Evolutionary conservation across 2,329 filamentous ascomycete species (phyloP).

Genomic region (Pleomassaria siparia): DNA sequence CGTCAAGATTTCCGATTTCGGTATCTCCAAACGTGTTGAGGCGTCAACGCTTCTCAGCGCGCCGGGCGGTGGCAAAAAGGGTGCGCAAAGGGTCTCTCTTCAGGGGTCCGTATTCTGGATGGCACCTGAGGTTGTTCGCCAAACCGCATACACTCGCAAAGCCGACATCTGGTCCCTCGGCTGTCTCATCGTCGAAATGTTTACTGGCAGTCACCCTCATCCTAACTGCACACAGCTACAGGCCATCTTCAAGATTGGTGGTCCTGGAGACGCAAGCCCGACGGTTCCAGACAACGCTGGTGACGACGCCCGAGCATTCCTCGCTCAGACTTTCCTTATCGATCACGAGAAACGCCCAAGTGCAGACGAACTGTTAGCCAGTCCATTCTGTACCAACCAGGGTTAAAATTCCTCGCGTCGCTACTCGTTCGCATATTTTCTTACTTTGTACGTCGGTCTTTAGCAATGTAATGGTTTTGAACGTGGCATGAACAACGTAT

Average conservation of each 20-base stretch:
- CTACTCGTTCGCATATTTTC: conserved; percentile 4
- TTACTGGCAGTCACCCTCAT: conserved; percentile 94
- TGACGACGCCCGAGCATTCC: conserved; percentile 78
- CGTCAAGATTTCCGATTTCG: conserved; percentile 99
- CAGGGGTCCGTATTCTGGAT: conserved; percentile 99
- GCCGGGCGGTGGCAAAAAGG: conserved; percentile 49
- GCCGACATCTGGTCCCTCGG: conserved; percentile 98
- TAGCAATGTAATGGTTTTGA: conserved; percentile 8
- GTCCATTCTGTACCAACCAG: conserved; percentile 77
- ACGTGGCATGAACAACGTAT: conserved; percentile 8
- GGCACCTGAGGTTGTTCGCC: conserved; percentile 97
- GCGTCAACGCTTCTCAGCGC: conserved; percentile 74
- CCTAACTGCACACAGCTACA: conserved; percentile 96
- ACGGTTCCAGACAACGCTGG: conserved; percentile 86
- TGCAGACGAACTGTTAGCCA: conserved; percentile 85
- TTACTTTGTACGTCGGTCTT: conserved; percentile 2
- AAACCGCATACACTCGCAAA: conserved; percentile 96
- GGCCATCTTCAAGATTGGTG: conserved; percentile 94
- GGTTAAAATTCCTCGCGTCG: conserved; percentile 21
- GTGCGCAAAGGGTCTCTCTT: conserved; percentile 70
- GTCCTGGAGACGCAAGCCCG: conserved; percentile 80
- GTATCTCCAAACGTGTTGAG: conserved; percentile 97
- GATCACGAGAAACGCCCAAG: conserved; percentile 90
- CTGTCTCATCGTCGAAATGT: conserved; percentile 98
- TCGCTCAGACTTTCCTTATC: conserved; percentile 89